Conservation (phyloP, 2,329 filamentous ascomycete species). For the Fusarium beomiforme region DNA sequence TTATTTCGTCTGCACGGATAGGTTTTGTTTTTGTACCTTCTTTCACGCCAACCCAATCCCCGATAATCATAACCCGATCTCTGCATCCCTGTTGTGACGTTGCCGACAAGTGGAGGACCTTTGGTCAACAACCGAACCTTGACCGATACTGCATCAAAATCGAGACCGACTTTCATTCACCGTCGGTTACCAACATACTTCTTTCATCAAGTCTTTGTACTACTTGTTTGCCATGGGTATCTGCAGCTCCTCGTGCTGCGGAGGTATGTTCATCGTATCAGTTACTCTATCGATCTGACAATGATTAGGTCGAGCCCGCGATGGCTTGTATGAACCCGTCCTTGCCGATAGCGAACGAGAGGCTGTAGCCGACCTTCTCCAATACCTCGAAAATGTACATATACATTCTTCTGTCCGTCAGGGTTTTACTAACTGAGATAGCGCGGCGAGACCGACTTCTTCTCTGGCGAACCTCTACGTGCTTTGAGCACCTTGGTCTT, state of each 20-base stretch:
- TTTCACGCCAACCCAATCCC: slow-evolving; percentile 23
- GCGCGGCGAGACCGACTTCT: slow-evolving; percentile 98
- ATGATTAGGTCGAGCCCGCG: slow-evolving; percentile 74
- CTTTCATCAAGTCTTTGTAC: slow-evolving; percentile 22
- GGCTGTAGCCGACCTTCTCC: slow-evolving; percentile 92
- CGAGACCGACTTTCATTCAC: slow-evolving; percentile 17
- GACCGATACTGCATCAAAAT: slow-evolving; percentile 19
- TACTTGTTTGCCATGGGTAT: slow-evolving; percentile 64
- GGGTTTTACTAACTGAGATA: slow-evolving; percentile 55
- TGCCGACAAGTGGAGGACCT: slow-evolving; percentile 28
- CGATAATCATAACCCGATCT: slow-evolving; percentile 40
- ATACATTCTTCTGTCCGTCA: not conserved
- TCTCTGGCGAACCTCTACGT: slow-evolving; percentile 91
- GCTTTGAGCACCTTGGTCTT: slow-evolving; percentile 96
- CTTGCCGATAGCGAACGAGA: slow-evolving; percentile 96
- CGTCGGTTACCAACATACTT: slow-evolving; percentile 18
- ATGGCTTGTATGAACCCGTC: slow-evolving; percentile 85
- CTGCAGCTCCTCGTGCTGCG: slow-evolving; percentile 69
- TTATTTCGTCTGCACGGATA: slow-evolving; percentile 9
- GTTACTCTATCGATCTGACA: slow-evolving; percentile 27
- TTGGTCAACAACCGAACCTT: slow-evolving; percentile 33
- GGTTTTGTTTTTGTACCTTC: slow-evolving; percentile 21
- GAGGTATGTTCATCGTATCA: slow-evolving; percentile 47
- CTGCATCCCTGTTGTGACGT: slow-evolving; percentile 39
- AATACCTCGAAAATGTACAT: slow-evolving; percentile 94